These are phyloP conservation scores for Akanthomyces uredinophilus DNA, from an alignment of 2,329 filamentous ascomycete genomes.

Conservation along the genomic window DNA sequence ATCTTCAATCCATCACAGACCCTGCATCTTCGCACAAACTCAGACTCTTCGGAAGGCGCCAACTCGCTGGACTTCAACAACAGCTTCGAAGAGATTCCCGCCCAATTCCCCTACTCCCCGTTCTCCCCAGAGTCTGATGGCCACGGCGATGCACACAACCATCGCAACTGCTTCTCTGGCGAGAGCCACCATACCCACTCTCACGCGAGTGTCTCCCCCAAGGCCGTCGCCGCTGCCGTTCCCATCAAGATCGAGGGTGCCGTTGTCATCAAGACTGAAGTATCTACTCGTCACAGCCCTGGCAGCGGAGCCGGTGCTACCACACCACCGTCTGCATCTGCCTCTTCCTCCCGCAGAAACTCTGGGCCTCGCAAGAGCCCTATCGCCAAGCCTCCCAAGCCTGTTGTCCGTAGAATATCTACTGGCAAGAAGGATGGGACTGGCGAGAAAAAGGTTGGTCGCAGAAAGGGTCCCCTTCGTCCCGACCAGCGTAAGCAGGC, in stretches of 20 bases:
- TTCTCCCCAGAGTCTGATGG: slow-evolving; percentile 80
- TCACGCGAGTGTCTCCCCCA: slow-evolving; percentile 59
- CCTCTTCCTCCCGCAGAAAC: slow-evolving; percentile 50
- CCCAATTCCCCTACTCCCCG: slow-evolving; percentile 65
- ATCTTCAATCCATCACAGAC: slow-evolving; percentile 93
- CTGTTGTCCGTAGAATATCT: slow-evolving; percentile 73
- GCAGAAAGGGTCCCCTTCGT: slow-evolving; percentile 80
- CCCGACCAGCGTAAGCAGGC: slow-evolving; percentile 95
- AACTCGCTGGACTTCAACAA: slow-evolving; percentile 62
- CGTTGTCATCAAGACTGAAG: slow-evolving; percentile 34
- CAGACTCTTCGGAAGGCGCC: slow-evolving; percentile 74
- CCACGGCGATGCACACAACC: slow-evolving; percentile 56
- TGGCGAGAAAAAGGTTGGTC: slow-evolving; percentile 85
- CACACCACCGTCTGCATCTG: slow-evolving; percentile 57
- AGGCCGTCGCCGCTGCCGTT: slow-evolving; percentile 62
- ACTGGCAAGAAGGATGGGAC: slow-evolving; percentile 73
- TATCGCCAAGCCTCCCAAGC: slow-evolving; percentile 73
- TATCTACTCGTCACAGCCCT: slow-evolving; percentile 55
- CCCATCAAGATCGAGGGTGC: slow-evolving; percentile 54
- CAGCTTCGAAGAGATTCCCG: slow-evolving; percentile 72
- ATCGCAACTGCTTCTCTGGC: slow-evolving; percentile 58
- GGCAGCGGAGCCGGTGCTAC: slow-evolving; percentile 55
- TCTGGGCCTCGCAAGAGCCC: slow-evolving; percentile 71
- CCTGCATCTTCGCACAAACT: slow-evolving; percentile 79
- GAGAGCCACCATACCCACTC: slow-evolving; percentile 40